Evolutionary conservation across 2,329 filamentous ascomycete species (phyloP).

Genomic region (Colletotrichum gloeosporioides): DNA sequence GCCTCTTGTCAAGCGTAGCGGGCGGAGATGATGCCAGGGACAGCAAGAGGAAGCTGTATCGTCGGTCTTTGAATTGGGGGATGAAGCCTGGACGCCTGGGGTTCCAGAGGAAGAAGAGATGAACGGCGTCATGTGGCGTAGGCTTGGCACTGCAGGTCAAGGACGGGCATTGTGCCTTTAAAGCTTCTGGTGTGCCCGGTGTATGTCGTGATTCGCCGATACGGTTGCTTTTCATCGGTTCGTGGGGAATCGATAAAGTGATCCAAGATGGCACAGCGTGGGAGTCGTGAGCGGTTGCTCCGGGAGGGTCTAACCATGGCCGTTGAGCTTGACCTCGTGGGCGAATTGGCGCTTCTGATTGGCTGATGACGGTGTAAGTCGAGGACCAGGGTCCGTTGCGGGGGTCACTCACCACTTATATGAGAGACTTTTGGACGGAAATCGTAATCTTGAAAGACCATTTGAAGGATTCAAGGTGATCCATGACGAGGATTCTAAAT

Average conservation of each 20-base stretch:
- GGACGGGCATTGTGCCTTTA: neutral
- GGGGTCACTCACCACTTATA: neutral
- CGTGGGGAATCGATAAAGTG: neutral
- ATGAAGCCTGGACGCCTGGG: constrained; percentile 14
- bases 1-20: constrained; percentile 1
- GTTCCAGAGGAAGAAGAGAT: neutral
- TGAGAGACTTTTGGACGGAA: neutral
- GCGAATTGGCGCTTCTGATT: neutral
- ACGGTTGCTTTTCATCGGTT: neutral
- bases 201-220: constrained; percentile 2
- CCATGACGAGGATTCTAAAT: neutral
- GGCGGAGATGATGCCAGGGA: constrained; percentile 17
- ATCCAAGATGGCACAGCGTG: neutral
- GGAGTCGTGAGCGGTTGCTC: neutral
- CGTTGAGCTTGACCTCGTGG: constrained; percentile 15
- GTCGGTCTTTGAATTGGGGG: constrained; percentile 10
- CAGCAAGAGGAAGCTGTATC: constrained; percentile 1
- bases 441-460: neutral
- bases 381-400: neutral
- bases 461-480: neutral
- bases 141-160: constrained; percentile 20
- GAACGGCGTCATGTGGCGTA: constrained; percentile 19
- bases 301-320: neutral
- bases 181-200: neutral
- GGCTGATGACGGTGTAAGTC: neutral